phyloP scores from a whole-genome alignment of 2,329 filamentous ascomycete genomes.

The Nemania sp. region DNA sequence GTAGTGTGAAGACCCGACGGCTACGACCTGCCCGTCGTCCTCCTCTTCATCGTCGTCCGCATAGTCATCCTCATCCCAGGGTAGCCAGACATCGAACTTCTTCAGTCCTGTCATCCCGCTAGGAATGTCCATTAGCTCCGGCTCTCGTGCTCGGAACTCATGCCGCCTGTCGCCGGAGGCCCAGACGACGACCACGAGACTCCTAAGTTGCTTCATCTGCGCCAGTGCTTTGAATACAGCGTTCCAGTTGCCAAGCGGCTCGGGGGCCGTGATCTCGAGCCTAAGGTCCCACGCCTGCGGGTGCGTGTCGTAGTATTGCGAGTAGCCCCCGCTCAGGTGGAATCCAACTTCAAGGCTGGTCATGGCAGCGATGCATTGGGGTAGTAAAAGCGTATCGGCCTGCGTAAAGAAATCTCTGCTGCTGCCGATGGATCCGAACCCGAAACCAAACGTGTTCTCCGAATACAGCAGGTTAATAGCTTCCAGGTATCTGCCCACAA shows the following conservation, averaged over 20 bases:
- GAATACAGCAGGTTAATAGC: conserved; percentile 28
- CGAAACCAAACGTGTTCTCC: conserved; percentile 28
- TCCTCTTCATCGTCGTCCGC: conserved; percentile 4
- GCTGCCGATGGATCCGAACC: conserved; percentile 22
- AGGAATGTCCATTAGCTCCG: conserved; percentile 28
- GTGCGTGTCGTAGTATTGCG: conserved; percentile 28
- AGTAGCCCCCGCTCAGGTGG: conserved; percentile 29
- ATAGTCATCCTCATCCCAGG: conserved; percentile 25
- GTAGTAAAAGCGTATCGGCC: conserved; percentile 23
- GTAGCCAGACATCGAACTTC: conserved; percentile 29
- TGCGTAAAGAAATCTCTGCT: conserved; percentile 28
- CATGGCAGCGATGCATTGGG: conserved; percentile 26
- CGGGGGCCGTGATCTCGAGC: conserved; percentile 24
- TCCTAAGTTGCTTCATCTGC: conserved; percentile 24
- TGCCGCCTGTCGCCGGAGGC: conserved; percentile 28
- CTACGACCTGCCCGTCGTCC: not conserved
- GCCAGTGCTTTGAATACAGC: conserved; percentile 24
- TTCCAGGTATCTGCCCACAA: conserved; percentile 25
- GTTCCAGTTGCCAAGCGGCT: conserved; percentile 26
- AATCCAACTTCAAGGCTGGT: conserved; percentile 28
- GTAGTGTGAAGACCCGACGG: not conserved
- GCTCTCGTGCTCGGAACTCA: conserved; percentile 24
- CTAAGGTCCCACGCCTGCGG: conserved; percentile 27
- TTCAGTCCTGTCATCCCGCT: conserved; percentile 22
- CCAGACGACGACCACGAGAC: conserved; percentile 28